Base-by-base conservation (phyloP, 2,329 filamentous ascomycete species). In the Sporothrix dimorphospora region DNA sequence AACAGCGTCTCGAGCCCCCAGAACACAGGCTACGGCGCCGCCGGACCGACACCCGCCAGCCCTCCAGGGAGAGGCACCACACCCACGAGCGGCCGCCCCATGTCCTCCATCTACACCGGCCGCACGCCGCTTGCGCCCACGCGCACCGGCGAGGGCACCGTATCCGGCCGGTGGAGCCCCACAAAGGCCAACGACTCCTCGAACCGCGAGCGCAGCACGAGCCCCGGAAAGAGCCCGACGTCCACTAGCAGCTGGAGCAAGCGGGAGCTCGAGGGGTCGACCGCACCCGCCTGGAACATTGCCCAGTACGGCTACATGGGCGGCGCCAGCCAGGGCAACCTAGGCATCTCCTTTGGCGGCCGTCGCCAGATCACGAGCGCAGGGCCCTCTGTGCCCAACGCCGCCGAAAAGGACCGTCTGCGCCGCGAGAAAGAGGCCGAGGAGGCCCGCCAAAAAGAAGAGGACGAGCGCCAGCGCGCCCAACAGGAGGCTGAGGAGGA, bases 241-340 rank as follows among this genome's bases (percentile, higher is more conserved):
- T 86, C 89, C 69, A 89, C 95, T 74, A 97, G 92, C 79, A 97
- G 90, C 81, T 98, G 96, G 96, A 97, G 93, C 81, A 97, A 90
- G 80, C 93, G 88, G 80, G 87, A 88, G 71, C 93, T 98, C 76
- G 92, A 98, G 80, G 89, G 88, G 19, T 87, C 86, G 59, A 98
- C 94, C 1, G 87, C 91, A 34, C 96, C 96, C 0, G 96, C 96
- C 1, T 99, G 96, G 96, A 99, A 98, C 79, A 98, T 98, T 77
- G 92, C 94, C 72, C 96, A 99, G 80, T 99, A 99, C 79, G 94
- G 96, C 8, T 99, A 98, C 81, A 96, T 98, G 92, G 96, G 96
- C 72, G 96, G 96, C 66, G 96, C 96, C 34, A 98, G 93, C 78
- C 96, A 99, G 80, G 95, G 94, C 3, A 98, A 97, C 77, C 90